A percentile compares a stretch with the other conserved stretches of the same genome.
These are phyloP conservation scores for Cenchrus fungigraminus DNA, from an alignment of 176 grass and related monocot genomes.

Conservation along the genomic window DNA sequence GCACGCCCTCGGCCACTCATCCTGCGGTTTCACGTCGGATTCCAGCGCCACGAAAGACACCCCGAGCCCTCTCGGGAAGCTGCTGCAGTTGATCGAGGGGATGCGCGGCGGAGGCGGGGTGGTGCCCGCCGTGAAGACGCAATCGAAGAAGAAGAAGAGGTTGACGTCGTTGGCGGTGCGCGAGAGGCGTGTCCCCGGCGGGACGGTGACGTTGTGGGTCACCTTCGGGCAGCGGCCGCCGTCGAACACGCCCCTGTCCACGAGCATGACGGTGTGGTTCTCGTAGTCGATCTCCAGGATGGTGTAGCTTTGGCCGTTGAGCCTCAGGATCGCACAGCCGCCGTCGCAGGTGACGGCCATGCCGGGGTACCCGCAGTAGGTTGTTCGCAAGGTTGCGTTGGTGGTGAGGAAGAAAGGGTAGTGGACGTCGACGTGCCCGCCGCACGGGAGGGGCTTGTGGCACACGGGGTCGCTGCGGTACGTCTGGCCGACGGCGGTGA, in stretches of 20 bases:
- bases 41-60: background rate
- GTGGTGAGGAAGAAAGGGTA: conserved; percentile 37
- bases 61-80: background rate
- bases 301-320: conserved; percentile 30
- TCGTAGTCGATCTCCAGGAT: conserved; percentile 36
- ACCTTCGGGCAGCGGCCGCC: conserved; percentile 34
- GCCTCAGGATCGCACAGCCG: conserved; percentile 1
- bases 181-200: conserved; percentile 13
- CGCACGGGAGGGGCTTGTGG: background rate
- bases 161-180: background rate
- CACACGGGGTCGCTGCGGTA: background rate
- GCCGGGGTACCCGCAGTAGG: conserved; percentile 51
- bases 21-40: accelerated
- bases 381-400: background rate
- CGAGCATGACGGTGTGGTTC: conserved; percentile 29
- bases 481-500: background rate
- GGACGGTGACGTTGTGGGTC: conserved; percentile 20
- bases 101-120: accelerated
- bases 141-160: conserved; percentile 51
- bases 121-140: background rate
- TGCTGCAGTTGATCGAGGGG: background rate
- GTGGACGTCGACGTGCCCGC: background rate
- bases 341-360: conserved; percentile 41
- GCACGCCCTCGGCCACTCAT: background rate
- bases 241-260: conserved; percentile 1